Conservation (phyloP, 768 basidiomycete genomes). For the Boletus sensibilis region DNA sequence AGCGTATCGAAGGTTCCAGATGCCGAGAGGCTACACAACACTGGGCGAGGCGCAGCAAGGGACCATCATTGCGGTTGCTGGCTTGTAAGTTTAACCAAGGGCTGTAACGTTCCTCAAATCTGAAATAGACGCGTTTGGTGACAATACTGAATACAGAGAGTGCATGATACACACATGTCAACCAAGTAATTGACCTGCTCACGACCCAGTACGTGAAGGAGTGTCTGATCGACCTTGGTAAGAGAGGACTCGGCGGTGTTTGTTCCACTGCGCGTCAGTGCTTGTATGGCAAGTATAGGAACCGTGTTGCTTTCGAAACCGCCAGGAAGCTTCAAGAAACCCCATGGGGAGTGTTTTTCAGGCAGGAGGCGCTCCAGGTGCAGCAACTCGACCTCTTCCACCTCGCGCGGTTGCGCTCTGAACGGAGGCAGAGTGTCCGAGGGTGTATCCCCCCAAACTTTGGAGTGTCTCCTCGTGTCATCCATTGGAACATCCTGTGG, state of each 20-base stretch:
- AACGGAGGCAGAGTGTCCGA: conserved; percentile 19
- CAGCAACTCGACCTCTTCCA: conserved; percentile 32
- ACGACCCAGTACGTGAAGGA: conserved; percentile 34
- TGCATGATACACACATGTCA: conserved; percentile 34
- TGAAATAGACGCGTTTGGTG: conserved; percentile 11
- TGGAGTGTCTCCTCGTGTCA: conserved; percentile 20
- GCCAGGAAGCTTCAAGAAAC: conserved; percentile 37
- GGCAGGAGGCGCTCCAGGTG: conserved; percentile 38
- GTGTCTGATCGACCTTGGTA: conserved; percentile 25
- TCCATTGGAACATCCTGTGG: conserved; percentile 22
- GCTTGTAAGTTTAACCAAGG: conserved; percentile 46
- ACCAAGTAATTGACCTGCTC: conserved; percentile 38
- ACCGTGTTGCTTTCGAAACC: conserved; percentile 44
- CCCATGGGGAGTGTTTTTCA: conserved; percentile 38
- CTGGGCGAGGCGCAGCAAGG: conserved; percentile 43
- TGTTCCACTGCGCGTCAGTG: conserved; percentile 34
- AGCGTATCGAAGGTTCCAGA: conserved; percentile 36
- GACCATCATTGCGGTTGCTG: conserved; percentile 27
- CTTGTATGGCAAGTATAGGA: conserved; percentile 47
- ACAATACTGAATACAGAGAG: background rate
- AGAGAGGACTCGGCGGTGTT: conserved; percentile 22
- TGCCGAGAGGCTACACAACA: conserved; percentile 48
- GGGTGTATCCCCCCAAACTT: conserved; percentile 20
- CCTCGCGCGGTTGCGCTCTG: conserved; percentile 15
- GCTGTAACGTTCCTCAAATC: conserved; percentile 43